Conservation (phyloP, 2,329 filamentous ascomycete genomes). For the Fonsecaea pedrosoi region DNA sequence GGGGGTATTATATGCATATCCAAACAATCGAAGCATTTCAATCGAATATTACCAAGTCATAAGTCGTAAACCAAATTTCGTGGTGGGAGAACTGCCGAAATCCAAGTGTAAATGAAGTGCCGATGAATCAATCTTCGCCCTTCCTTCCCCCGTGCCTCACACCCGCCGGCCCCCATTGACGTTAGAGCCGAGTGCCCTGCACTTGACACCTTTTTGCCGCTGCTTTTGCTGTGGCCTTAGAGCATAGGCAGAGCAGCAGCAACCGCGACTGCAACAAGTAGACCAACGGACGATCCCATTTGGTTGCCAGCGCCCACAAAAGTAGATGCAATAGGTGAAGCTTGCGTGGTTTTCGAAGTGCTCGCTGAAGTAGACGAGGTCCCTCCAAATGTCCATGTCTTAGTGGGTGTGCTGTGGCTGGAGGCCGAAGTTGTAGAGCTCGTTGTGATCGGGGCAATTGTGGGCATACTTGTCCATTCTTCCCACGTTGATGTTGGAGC, state of each 20-base stretch:
- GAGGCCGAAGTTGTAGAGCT: neutral
- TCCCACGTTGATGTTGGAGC: conserved; percentile 7
- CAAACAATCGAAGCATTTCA: neutral
- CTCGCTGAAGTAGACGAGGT: conserved; percentile 3
- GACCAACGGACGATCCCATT: conserved; percentile 10
- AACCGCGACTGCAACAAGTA: conserved; percentile 1
- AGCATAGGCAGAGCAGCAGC: neutral
- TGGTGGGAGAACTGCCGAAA: neutral
- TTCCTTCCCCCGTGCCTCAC: neutral
- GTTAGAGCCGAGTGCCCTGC: neutral
- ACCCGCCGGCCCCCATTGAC: neutral
- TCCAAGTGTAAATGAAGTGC: neutral
- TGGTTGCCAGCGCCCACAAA: conserved; percentile 13
- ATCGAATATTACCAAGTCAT: conserved; percentile 1
- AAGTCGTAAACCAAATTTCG: neutral
- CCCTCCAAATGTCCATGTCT: conserved; percentile 9
- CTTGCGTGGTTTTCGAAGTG: conserved; percentile 5
- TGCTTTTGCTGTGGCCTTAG: neutral
- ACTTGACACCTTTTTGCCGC: neutral
- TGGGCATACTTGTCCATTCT: conserved; percentile 8
- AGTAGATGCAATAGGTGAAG: conserved; percentile 4
- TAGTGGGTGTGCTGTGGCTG: neutral
- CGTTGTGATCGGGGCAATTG: neutral
- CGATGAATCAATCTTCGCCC: neutral
- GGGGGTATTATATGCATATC: neutral